phyloP scores from a whole-genome alignment of 1,139 yeast genomes.

The Citeromyces hawaiiensis region DNA sequence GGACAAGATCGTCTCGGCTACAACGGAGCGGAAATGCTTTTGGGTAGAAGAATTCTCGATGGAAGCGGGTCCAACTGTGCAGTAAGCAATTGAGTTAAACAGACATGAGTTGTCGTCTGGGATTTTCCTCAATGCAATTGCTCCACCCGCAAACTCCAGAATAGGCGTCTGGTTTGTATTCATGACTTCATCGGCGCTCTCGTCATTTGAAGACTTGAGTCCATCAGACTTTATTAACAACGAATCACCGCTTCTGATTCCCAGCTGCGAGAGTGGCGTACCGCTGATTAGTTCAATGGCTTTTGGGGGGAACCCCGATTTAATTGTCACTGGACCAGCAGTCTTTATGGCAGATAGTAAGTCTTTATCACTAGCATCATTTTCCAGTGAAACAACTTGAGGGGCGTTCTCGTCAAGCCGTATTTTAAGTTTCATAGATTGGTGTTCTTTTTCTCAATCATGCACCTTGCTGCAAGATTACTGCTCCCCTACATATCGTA shows the following conservation, averaged over 20 bases:
- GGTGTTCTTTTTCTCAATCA: neutral
- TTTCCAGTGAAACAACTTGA: constrained; percentile 12
- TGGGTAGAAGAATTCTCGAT: constrained; percentile 22
- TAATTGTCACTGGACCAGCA: constrained; percentile 3
- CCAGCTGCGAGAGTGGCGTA: constrained; percentile 4
- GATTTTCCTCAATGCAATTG: constrained; percentile 40
- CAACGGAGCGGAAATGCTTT: constrained; percentile 30
- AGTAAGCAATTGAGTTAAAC: constrained; percentile 55
- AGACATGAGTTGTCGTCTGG: constrained; percentile 77
- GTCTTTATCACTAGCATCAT: constrained; percentile 2
- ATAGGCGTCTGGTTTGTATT: constrained; percentile 4
- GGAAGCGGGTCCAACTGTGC: constrained; percentile 22
- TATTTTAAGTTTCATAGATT: constrained; percentile 14
- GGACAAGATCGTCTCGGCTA: constrained; percentile 32
- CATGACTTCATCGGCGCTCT: neutral
- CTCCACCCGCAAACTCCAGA: constrained; percentile 7
- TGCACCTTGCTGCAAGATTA: neutral
- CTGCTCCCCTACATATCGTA: neutral
- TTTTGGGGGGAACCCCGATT: constrained; percentile 8
- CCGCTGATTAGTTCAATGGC: constrained; percentile 1
- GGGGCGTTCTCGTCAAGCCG: constrained; percentile 9
- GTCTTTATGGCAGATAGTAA: constrained; percentile 1
- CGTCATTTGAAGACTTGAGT: neutral
- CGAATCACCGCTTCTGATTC: constrained; percentile 8
- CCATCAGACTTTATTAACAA: constrained; percentile 3